phyloP scores from a whole-genome alignment of 139 green algal genomes.

The Bryopsis sp. region DNA sequence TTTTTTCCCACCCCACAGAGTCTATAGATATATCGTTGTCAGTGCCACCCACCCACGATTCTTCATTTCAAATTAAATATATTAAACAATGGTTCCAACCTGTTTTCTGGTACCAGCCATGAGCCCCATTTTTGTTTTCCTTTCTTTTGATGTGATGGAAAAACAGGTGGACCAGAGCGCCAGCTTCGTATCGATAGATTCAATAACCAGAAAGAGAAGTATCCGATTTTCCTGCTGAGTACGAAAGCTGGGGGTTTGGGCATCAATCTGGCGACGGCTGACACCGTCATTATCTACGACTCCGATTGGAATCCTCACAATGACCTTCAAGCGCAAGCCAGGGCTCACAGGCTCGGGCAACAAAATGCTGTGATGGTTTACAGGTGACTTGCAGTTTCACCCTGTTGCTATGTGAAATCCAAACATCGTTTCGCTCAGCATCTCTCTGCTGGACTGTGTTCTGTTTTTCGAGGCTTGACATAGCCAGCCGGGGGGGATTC shows the following conservation, averaged over 20 bases:
- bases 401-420: no score
- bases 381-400: constrained; percentile 23
- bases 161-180: constrained; percentile 33
- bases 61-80: no score
- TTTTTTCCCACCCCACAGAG: no score
- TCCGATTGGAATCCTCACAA: constrained; percentile 58
- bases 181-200: constrained; percentile 68
- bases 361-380: constrained; percentile 72
- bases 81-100: no score
- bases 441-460: no score
- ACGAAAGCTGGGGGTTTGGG: constrained; percentile 65
- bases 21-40: no score
- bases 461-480: no score
- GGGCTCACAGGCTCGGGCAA: constrained; percentile 72
- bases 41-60: no score
- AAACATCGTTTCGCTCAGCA: no score
- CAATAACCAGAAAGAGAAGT: constrained; percentile 42
- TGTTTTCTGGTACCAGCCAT: no score
- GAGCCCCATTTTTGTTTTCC: no score
- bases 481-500: no score
- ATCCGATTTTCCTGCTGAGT: constrained; percentile 65
- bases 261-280: constrained; percentile 84
- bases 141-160: neutral
- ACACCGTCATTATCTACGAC: constrained; percentile 86
- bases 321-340: constrained; percentile 59